These are phyloP conservation scores for Pythium aquatile DNA, from an alignment of 352 stramenopile species.

Conservation along the genomic window DNA sequence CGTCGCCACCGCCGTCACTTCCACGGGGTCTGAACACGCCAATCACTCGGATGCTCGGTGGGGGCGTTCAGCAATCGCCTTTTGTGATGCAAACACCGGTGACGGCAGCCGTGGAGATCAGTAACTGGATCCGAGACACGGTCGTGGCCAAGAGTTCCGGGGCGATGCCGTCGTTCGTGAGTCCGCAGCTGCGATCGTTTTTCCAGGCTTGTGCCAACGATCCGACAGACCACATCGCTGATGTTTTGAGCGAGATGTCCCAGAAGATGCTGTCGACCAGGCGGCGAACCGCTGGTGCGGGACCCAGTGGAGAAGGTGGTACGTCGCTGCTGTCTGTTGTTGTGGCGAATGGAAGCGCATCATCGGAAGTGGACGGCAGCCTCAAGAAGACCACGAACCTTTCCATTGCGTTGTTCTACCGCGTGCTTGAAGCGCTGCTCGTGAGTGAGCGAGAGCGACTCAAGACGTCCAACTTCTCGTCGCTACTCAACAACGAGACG, in stretches of 20 bases:
- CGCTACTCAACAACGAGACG: constrained; percentile 76
- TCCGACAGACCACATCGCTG: constrained; percentile 53
- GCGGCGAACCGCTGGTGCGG: constrained; percentile 20
- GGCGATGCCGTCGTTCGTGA: constrained; percentile 31
- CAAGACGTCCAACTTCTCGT: constrained; percentile 70
- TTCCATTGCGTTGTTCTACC: constrained; percentile 73
- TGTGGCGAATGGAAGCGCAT: constrained; percentile 13
- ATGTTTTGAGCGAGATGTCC: constrained; percentile 47
- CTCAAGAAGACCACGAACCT: constrained; percentile 71
- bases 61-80: constrained; percentile 35
- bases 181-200: constrained; percentile 48
- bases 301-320: background rate
- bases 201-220: constrained; percentile 61
- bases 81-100: constrained; percentile 64
- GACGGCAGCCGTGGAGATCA: constrained; percentile 77
- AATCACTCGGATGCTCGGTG: constrained; percentile 19
- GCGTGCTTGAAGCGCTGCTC: constrained; percentile 73
- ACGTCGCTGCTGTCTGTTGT: background rate
- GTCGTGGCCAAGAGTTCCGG: constrained; percentile 20
- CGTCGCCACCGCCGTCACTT: constrained; percentile 41
- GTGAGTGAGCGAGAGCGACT: constrained; percentile 69
- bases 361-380: constrained; percentile 71
- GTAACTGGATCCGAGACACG: constrained; percentile 76
- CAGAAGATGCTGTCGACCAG: constrained; percentile 49
- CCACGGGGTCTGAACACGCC: constrained; percentile 35